A percentile compares a stretch with the other conserved stretches of the same genome.
Conservation (phyloP, 2,329 filamentous ascomycete species). For the Botrytis deweyae region DNA sequence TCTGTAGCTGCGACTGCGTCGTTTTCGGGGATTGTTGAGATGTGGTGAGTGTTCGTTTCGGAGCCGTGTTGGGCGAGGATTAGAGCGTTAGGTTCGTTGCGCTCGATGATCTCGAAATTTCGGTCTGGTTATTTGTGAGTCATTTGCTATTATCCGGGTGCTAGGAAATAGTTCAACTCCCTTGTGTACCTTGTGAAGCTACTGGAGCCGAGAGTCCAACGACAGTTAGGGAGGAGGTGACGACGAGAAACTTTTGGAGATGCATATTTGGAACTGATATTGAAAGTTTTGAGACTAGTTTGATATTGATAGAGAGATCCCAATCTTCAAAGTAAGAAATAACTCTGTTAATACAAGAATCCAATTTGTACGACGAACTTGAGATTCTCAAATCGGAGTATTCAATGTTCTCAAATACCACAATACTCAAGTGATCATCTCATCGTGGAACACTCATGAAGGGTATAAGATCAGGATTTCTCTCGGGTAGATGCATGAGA, state of each 20-base stretch:
- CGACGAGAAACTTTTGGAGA: neutral
- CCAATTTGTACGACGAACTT: neutral
- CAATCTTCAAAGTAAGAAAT: neutral
- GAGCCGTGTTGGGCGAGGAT: neutral
- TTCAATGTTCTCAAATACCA: neutral
- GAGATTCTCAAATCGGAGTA: neutral
- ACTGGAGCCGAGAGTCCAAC: neutral
- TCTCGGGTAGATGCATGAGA: neutral
- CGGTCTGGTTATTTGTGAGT: neutral
- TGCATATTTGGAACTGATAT: neutral
- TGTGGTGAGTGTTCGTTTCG: neutral
- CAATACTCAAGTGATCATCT: neutral
- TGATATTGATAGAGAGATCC: neutral
- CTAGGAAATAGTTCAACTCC: accelerated
- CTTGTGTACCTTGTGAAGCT: neutral
- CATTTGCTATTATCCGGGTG: too few species aligned
- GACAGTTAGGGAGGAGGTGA: neutral
- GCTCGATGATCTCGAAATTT: neutral
- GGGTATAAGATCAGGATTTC: neutral
- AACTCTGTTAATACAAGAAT: neutral
- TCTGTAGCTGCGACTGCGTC: accelerated
- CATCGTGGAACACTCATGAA: neutral
- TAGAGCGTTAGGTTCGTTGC: neutral
- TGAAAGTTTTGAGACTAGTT: too few species aligned
- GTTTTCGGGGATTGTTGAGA: neutral